phyloP scores from a whole-genome alignment of 2,329 filamentous ascomycete genomes.

The Venturia oleaginea region DNA sequence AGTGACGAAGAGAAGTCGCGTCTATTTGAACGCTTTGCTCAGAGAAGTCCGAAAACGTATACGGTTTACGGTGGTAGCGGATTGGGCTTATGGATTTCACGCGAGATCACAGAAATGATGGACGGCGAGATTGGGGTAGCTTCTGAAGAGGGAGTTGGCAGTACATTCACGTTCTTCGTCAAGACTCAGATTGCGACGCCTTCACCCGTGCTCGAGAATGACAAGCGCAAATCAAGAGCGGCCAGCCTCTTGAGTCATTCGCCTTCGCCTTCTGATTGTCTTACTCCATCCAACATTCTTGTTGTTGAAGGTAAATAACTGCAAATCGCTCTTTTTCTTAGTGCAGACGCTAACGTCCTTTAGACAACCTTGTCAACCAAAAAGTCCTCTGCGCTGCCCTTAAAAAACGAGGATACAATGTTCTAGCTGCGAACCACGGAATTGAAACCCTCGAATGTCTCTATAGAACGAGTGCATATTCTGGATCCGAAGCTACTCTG shows the following conservation, averaged over 20 bases:
- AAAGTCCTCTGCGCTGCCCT: slow-evolving; percentile 13
- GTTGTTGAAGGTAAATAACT: slow-evolving; percentile 13
- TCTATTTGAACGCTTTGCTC: slow-evolving; percentile 61
- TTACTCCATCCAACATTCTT: slow-evolving; percentile 1
- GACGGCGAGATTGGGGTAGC: slow-evolving; percentile 61
- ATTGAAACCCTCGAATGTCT: slow-evolving; percentile 13
- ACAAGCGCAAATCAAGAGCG: background rate
- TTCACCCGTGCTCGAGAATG: background rate
- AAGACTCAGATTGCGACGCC: slow-evolving; percentile 24
- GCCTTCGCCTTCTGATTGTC: background rate
- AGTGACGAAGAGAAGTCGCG: slow-evolving; percentile 45
- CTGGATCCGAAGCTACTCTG: background rate
- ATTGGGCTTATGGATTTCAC: slow-evolving; percentile 56
- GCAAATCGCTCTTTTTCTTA: background rate
- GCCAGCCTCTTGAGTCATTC: background rate
- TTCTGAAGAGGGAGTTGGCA: slow-evolving; percentile 49
- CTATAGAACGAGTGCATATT: background rate
- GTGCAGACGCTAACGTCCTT: background rate
- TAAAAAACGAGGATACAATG: slow-evolving; percentile 6
- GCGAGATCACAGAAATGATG: slow-evolving; percentile 58
- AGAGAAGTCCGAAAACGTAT: slow-evolving; percentile 57
- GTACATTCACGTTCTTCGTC: slow-evolving; percentile 60
- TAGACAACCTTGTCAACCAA: slow-evolving; percentile 15
- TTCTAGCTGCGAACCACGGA: slow-evolving; percentile 13
- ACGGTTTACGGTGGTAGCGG: background rate